Evolutionary conservation across 441 rosid genomes (phyloP), one percentile per base, ranked within the genome.

Genomic region (Erysimum pusillum): DNA sequence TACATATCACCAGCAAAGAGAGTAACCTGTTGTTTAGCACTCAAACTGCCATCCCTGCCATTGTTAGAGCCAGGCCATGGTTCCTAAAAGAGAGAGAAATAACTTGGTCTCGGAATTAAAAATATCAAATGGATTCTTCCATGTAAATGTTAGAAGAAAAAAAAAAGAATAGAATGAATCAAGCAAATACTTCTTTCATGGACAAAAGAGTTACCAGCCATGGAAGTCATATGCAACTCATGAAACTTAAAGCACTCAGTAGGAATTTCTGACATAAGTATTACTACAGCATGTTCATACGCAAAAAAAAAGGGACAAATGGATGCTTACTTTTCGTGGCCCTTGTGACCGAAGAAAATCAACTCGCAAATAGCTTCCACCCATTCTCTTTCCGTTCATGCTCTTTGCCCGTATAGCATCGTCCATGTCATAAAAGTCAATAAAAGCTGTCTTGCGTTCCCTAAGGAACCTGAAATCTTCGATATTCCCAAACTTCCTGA

Each of bases 301-400:
- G 39, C 11, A 18, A 38, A 11, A 20, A 42, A 48, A 53, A 32
- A 13, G 12, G 0, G 42, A 51, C 48, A 36, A 39, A 34, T 18
- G 56, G 36, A 28, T 58, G 83, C 97, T 89, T 85, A 96, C 99
- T 85, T 90, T 89, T 85, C 84, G 86, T 25, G 86, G 69, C 25
- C 85, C 83, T 35, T 87, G 90, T 46, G 93, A 90, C 10, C 97
- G 90, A 61, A 96, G 88, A 70, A 85, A 96, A 83, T 96, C 99
- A 14, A 96, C 99, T 44, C 97, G 96, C 76, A 96, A 81, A 78
- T 80, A 89, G 8, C 91, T 97, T 62, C 93, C 89, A 56, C 93
- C 98, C 35, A 93, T 77, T 59, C 85, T 89, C 85, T 82, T 90
- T 22, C 97, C 97, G 52, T 88, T 91, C 92, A 96, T 80, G 80